Base-by-base conservation (phyloP, 768 basidiomycete genomes). In the Cystoderma amianthinum region DNA sequence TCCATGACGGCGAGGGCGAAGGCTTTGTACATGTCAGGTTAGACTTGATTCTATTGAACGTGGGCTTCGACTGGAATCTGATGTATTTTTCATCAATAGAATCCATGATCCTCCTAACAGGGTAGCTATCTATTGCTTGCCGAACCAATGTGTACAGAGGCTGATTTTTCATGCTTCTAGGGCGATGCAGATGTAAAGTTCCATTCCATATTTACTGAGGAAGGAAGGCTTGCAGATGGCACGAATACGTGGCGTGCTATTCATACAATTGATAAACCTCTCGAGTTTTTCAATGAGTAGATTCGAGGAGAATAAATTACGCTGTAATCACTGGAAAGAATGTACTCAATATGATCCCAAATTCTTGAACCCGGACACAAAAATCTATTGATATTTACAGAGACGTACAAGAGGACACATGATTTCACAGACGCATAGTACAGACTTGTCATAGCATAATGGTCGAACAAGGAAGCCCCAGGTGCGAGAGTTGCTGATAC, bases 101-200 rank as follows among this genome's bases (percentile, higher is more conserved):
- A 81, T 86, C 48, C 83, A 86, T 53, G 83, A 85, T 51, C 80
- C 85, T 39, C 83, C 80, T 2, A 81, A 83, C 63, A 69, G 73
- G 58, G 84, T 80, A 57, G 44, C 71, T 55, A 35, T 7, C 25
- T 28, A 28, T n/a, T 28, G n/a, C 7, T n/a, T n/a, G 25, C n/a
- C n/a, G 7, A 7, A 7, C n/a, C 25, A 7, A 28, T 28, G 25
- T 28, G 25, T 28, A 28, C 25, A 7, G 25, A 43, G 41, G 55
- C 36, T 28, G 20, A 39, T 35, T 25, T 35, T 13, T 44, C 43
- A 22, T 33, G 34, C 39, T 38, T 49, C 12, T 42, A 87, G 82
- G 84, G 82, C 32, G 61, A 63, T 2, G 72, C 78, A 46, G 82
- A 85, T 46, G 73, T 87, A 39, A 61, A 44, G 30, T 86, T 86